Conservation (phyloP, 768 basidiomycete species). For the Favolaschia claudopus region DNA sequence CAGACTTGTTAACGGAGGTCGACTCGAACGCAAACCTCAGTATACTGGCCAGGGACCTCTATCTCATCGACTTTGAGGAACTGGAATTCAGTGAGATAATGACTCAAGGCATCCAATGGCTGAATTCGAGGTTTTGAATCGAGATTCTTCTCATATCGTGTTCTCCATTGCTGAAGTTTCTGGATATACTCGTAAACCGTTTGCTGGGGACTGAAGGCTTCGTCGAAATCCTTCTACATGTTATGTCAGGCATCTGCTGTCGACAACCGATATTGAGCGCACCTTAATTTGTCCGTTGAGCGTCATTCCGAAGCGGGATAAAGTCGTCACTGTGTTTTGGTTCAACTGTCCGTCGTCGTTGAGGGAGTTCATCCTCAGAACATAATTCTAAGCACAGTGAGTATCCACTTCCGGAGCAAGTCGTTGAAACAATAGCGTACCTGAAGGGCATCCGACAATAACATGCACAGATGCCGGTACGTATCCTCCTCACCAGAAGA, state of each 20-base stretch:
- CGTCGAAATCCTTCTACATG: constrained; percentile 84
- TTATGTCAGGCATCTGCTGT: constrained; percentile 4
- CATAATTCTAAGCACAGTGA: constrained; percentile 62
- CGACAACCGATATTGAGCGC: constrained; percentile 28
- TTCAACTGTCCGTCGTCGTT: constrained; percentile 76
- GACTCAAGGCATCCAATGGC: constrained; percentile 85
- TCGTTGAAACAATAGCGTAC: constrained; percentile 48
- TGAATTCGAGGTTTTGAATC: constrained; percentile 86
- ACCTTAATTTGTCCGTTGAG: constrained; percentile 67
- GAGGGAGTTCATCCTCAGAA: constrained; percentile 65
- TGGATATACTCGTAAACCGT: constrained; percentile 88
- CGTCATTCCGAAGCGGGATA: constrained; percentile 67
- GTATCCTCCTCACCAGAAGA: constrained; percentile 91
- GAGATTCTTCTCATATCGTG: constrained; percentile 84
- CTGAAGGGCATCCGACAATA: constrained; percentile 87
- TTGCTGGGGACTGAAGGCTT: constrained; percentile 86
- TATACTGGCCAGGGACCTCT: constrained; percentile 98
- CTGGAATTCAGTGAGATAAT: constrained; percentile 97
- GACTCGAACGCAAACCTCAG: constrained; percentile 67
- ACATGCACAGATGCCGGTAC: constrained; percentile 87
- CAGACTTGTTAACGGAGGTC: background rate
- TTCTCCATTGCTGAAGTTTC: constrained; percentile 91
- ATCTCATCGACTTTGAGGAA: constrained; percentile 98
- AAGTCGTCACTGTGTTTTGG: constrained; percentile 59
- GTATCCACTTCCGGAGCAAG: background rate